Base-by-base conservation (phyloP, 2,329 filamentous ascomycete species). In the Nigrospora sphaerica region DNA sequence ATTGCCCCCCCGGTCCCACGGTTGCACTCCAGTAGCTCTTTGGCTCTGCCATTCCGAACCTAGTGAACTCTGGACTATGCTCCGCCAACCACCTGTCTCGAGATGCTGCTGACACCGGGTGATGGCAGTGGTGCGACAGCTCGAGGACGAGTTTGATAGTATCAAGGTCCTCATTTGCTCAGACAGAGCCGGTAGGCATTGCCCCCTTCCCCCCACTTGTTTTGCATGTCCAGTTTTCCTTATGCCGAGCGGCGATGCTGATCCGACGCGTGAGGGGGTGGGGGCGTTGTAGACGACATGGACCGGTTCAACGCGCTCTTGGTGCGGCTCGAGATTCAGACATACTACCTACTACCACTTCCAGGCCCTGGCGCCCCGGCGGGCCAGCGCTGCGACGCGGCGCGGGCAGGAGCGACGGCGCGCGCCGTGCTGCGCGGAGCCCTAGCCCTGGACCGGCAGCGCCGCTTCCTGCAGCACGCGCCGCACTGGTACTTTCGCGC, bases 131-230 rank as follows among this genome's bases (percentile, higher is more conserved):
- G 23, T 78, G 1, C 64, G 66, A 39, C 61, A 70, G 19, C 70
- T 77, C 54, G 75, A 78, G 54, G 70, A 75, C 37, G 76, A 80
- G 50, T 72, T 77, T 53, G 69, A 72, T 44, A 65, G 66, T n/a
- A 58, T 77, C 2, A 68, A 68, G 46, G 64, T 70, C 4, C 56
- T 73, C 1, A 60, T 77, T n/a, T 67, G 68, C 32, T 68, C 66
- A 12, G 64, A 70, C 31, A 69, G 73, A 40, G 71, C 73, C 46
- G 73, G 74, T 75, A 56, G 14, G 61, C 38, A 23, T n/a, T 4
- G 6, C 23, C 23, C 23, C 7, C 19, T 7, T 7, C 19, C 19
- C 7, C 19, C 7, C 7, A 4, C 23, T 10, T 28, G 19, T 23
- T 23, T 28, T 28, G 7, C 23, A 7, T 28, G 23, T 2, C 19